Percentiles rank a stretch among this genome's conserved stretches.
Evolutionary conservation across 2,329 filamentous ascomycete genomes (phyloP).

Genomic region (Microthyrium microscopicum): DNA sequence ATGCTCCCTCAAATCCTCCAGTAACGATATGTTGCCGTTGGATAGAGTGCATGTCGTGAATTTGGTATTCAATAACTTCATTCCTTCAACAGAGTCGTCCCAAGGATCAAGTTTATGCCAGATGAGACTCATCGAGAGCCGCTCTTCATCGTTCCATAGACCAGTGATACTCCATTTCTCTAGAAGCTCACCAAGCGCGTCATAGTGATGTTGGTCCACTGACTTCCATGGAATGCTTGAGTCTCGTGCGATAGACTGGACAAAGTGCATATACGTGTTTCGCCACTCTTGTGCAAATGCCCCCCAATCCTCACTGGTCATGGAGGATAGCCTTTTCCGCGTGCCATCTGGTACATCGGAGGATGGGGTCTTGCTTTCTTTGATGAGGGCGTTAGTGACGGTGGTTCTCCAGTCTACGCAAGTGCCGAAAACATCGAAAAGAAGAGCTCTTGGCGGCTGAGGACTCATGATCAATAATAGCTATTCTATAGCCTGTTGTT

Average conservation of each 20-base stretch:
- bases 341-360: constrained; percentile 29
- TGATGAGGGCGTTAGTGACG: constrained; percentile 41
- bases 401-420: constrained; percentile 62
- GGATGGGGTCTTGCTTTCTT: constrained; percentile 27
- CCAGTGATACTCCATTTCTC: constrained; percentile 36
- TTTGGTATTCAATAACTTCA: constrained; percentile 34
- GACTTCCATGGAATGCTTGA: constrained; percentile 39
- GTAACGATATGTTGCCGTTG: constrained; percentile 55
- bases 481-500: background rate
- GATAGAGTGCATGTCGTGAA: constrained; percentile 51
- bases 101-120: constrained; percentile 63
- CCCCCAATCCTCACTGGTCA: constrained; percentile 44
- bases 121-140: constrained; percentile 32
- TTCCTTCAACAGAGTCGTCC: constrained; percentile 43
- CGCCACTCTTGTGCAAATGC: constrained; percentile 57
- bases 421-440: constrained; percentile 68
- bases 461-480: background rate
- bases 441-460: constrained; percentile 38
- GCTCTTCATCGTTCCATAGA: constrained; percentile 34
- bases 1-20: constrained; percentile 45
- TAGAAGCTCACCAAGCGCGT: constrained; percentile 44
- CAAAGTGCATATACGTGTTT: constrained; percentile 45
- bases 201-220: constrained; percentile 54
- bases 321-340: constrained; percentile 30
- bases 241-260: constrained; percentile 31